Evolutionary conservation across 768 basidiomycete species (phyloP), one percentile per base, ranked within the genome.

Genomic region (Pholiota microspora): DNA sequence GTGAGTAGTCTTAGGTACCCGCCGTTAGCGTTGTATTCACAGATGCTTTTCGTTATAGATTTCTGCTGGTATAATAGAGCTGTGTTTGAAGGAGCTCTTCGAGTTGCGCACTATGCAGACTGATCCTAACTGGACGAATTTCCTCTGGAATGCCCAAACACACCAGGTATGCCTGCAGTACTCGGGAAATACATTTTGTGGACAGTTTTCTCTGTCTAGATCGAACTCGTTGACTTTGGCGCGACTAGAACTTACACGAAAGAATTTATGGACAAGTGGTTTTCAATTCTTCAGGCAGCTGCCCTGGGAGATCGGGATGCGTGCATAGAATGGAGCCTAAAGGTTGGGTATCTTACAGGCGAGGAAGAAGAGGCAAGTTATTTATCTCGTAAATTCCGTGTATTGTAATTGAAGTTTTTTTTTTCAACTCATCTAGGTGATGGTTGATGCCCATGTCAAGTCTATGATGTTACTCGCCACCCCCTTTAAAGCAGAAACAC

Each of bases 111-210:
- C 88, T 38, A 98, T 99, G 97, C 97, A 98, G 69, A 99, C 96
- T 0, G 96, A 99, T 67, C 97, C 97, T 2, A 98, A 99, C 63
- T 98, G 92, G 91, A 90, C 92, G 7, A 98, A 98, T 69, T 98
- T 99, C 73, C 74, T 99, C 21, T 98, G 91, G 86, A 89, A 94
- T 68, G 62, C 76, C 0, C 55, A 72, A 2, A 84, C 84, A 1
- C 77, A 80, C 38, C 82, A 85, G 77, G 89, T 87, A 13, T 1
- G 65, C n/a, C n/a, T n/a, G n/a, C n/a, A 4, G 18, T 54, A 12
- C 0, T 12, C 23, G n/a, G 16, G 4, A 16, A 16, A 23, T 36
- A 34, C 6, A 7, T 13, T 12, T 7, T 6, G n/a, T 10, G n/a
- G 18, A n/a, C 3, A 18, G 15, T 24, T 27, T 4, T 32, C 35